Conservation (phyloP, 306 rosid species). For the Trifolium subterraneum region DNA sequence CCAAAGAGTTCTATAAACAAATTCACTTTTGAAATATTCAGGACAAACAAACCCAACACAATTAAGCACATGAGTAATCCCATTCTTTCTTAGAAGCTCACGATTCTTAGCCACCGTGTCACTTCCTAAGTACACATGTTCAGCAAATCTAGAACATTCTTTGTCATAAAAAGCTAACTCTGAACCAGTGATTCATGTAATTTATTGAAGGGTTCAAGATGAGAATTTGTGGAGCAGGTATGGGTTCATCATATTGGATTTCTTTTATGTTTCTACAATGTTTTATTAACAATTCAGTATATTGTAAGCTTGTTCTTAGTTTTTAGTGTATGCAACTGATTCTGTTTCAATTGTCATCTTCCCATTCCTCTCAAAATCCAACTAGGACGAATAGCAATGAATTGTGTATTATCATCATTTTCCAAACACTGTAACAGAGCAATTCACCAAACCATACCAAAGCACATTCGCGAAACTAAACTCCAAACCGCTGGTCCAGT, state of each 20-base stretch:
- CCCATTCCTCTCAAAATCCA: slow-evolving; percentile 4
- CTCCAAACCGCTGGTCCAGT: slow-evolving; percentile 59
- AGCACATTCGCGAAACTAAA: slow-evolving; percentile 11
- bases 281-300: slow-evolving; percentile 22
- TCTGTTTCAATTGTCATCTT: slow-evolving; percentile 7
- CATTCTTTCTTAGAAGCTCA: slow-evolving; percentile 68
- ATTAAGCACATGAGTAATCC: slow-evolving; percentile 87
- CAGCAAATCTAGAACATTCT: slow-evolving; percentile 87
- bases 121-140: slow-evolving; percentile 87
- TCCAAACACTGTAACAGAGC: slow-evolving; percentile 46
- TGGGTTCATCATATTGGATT: slow-evolving; percentile 34
- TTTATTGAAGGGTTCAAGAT: slow-evolving; percentile 52
- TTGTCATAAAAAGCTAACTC: slow-evolving; percentile 86
- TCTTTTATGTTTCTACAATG: slow-evolving; percentile 27
- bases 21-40: slow-evolving; percentile 83
- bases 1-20: slow-evolving; percentile 95
- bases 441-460: slow-evolving; percentile 38
- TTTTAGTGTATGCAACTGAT: not conserved
- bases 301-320: slow-evolving; percentile 20
- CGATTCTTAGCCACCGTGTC: slow-evolving; percentile 94
- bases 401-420: slow-evolving; percentile 40
- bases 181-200: slow-evolving; percentile 30
- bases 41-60: slow-evolving; percentile 96
- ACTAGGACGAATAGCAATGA: too few relatives aligned
- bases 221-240: slow-evolving; percentile 61